These are phyloP conservation scores for Solioccasus polychromus DNA, from an alignment of 768 basidiomycete species.

Conservation along the genomic window DNA sequence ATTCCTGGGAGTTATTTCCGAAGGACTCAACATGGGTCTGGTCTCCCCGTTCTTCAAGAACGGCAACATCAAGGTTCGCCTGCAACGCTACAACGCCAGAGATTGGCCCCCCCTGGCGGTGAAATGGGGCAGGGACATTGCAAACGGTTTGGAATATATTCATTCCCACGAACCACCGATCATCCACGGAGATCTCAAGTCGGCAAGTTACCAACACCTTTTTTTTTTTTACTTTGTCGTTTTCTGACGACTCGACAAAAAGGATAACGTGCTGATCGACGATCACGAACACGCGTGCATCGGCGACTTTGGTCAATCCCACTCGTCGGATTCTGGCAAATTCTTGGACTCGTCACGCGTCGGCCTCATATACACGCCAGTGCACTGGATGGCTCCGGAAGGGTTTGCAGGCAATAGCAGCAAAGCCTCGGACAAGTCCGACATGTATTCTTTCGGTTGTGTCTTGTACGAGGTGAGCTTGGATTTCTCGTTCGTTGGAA, in stretches of 20 bases:
- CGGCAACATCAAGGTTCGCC: conserved; percentile 14
- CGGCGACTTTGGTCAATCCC: conserved; percentile 28
- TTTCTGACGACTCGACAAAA: conserved; percentile 8
- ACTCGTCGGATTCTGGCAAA: conserved; percentile 21
- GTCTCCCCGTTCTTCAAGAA: conserved; percentile 23
- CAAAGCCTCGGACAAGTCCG: conserved; percentile 14
- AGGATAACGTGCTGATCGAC: conserved; percentile 26
- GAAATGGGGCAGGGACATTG: conserved; percentile 14
- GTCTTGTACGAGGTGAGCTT: conserved; percentile 29
- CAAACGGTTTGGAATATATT: conserved; percentile 22
- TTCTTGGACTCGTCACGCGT: conserved; percentile 24
- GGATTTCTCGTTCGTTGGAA: neutral
- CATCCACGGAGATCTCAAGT: conserved; percentile 42
- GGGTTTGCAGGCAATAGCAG: conserved; percentile 1
- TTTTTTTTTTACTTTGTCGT: neutral
- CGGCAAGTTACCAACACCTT: conserved; percentile 18
- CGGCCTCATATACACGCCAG: conserved; percentile 9
- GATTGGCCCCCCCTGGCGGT: conserved; percentile 9
- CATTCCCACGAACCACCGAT: conserved; percentile 28
- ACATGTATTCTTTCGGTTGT: conserved; percentile 29
- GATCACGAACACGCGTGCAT: conserved; percentile 14
- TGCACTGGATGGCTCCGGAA: conserved; percentile 30
- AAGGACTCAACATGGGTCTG: conserved; percentile 15
- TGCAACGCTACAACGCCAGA: neutral
- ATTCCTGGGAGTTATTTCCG: conserved; percentile 19